Conservation (phyloP, 805 yeast species). For the Jamesozyma spencerorum region DNA sequence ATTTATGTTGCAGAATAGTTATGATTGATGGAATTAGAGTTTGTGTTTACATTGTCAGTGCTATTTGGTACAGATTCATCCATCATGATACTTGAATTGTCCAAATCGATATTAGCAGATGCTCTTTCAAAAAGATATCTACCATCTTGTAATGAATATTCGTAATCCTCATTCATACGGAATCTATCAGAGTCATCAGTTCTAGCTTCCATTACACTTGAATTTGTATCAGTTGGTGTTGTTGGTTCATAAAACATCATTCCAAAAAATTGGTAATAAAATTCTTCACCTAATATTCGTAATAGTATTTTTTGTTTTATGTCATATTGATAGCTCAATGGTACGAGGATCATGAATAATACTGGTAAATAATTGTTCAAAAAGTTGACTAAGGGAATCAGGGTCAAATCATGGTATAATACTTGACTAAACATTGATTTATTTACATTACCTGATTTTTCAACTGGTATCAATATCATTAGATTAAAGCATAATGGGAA, state of each 20-base stretch:
- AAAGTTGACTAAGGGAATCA: constrained; percentile 23
- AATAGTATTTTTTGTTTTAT: constrained; percentile 23
- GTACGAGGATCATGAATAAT: constrained; percentile 18
- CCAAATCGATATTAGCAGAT: constrained; percentile 15
- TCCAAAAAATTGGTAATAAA: constrained; percentile 29
- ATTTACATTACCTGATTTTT: not conserved
- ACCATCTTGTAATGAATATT: constrained; percentile 29
- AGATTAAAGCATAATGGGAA: constrained; percentile 29
- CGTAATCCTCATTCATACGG: constrained; percentile 36
- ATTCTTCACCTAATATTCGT: constrained; percentile 26
- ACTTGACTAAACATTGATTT: constrained; percentile 20
- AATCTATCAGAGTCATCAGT: constrained; percentile 9
- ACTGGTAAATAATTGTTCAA: constrained; percentile 25
- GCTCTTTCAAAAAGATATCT: constrained; percentile 27
- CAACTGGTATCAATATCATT: constrained; percentile 20
- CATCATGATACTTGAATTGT: not conserved
- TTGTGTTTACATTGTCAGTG: no score
- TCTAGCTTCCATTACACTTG: not conserved
- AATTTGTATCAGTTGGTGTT: not conserved
- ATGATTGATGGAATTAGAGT: no score
- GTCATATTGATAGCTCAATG: constrained; percentile 23
- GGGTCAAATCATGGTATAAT: constrained; percentile 20
- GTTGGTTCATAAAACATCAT: constrained; percentile 24
- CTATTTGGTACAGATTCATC: no score
- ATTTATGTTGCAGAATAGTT: no score